Conservation (phyloP, 495 filamentous ascomycete species). For the Letharia lupina region DNA sequence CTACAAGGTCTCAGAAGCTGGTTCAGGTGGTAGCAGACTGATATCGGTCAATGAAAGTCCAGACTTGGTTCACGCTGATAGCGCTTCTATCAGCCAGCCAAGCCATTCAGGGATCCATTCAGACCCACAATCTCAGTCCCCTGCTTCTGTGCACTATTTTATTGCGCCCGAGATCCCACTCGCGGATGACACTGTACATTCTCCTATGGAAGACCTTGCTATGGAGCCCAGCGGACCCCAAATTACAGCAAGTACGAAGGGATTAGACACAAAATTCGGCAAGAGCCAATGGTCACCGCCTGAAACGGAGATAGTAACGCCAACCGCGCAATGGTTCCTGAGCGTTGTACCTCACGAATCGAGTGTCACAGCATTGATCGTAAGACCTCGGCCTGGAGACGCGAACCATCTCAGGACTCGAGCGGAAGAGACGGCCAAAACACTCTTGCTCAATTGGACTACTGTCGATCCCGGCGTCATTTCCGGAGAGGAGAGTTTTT, state of each 20-base stretch:
- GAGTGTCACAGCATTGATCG: neutral
- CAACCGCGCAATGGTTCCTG: neutral
- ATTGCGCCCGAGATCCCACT: neutral
- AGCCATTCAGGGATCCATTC: neutral
- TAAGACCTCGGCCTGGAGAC: neutral
- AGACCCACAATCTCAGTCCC: neutral
- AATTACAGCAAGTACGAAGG: neutral
- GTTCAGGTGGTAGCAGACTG: neutral
- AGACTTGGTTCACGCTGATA: neutral
- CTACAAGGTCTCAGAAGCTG: neutral
- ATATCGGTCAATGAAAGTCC: neutral
- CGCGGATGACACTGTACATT: neutral
- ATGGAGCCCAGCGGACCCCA: neutral
- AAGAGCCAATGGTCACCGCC: neutral
- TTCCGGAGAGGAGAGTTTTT: neutral
- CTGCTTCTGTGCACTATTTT: neutral
- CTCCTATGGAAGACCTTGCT: neutral
- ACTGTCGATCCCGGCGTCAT: neutral
- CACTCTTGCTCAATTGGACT: neutral
- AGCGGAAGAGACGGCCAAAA: constrained; percentile 6
- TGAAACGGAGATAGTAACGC: neutral
- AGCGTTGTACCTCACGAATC: neutral
- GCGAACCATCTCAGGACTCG: neutral
- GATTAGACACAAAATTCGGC: too few relatives aligned
- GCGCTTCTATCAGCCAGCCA: neutral